Evolutionary conservation across 1,139 yeast genomes (phyloP), one percentile per base, ranked within the genome.

Genomic region (Debaryomyces singareniensis): DNA sequence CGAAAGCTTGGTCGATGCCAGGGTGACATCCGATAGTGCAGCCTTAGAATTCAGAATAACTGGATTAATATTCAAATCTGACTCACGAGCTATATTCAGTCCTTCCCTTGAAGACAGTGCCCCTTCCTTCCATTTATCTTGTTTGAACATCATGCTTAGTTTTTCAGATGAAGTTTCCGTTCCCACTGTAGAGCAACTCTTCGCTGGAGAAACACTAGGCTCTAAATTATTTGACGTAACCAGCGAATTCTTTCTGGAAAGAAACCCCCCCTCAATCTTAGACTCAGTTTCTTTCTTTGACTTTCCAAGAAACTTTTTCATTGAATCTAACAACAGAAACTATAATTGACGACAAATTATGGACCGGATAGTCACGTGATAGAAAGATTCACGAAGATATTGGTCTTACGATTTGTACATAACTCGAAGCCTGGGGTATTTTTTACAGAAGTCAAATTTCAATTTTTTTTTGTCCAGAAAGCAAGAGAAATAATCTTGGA

Each of bases 21-120:
- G 51, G 22, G 66, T 55, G 29, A 47, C 39, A 22, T 56, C 34
- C 2, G 64, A 56, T 13, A 45, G 43, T n/a, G 43, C 37, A 24
- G 34, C 24, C 28, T 23, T 44, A 14, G 42, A 35, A 27, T 45
- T 45, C 51, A 49, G 53, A 27, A 66, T 62, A 4, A 59, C 51
- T 7, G 72, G 72, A 38, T 63, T 64, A 27, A 61, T 38, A 39
- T 61, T 61, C 32, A 65, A 50, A 29, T 39, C 42, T 11, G 52
- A 45, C 38, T 65, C 68, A 37, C 57, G 57, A 28, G 43, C 44
- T 33, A 59, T 50, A 16, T 37, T 24, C 33, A 16, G 12, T 10
- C 16, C 20, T 13, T 21, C 16, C 21, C 27, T 20, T 13, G 40
- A 29, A 18, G 9, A 7, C 7, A 7, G 9, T 7, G 9, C 21